A percentile compares a stretch with the other conserved stretches of the same genome.
phyloP scores from a whole-genome alignment of 805 yeast genomes.

The Ogataea methylovora region DNA sequence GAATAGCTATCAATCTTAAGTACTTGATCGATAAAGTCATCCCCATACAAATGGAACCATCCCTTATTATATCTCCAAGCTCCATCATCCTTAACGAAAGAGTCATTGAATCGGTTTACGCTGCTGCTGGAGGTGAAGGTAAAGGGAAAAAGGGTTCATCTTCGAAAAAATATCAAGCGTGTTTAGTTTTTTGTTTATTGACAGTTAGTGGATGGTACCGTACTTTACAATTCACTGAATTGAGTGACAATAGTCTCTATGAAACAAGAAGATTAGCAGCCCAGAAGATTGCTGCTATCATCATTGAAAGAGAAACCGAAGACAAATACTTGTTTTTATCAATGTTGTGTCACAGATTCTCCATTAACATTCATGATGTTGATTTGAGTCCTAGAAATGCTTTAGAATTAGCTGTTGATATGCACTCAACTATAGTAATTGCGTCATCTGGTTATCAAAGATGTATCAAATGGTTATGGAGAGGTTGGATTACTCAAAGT shows the following conservation, averaged over 20 bases:
- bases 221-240: constrained; percentile 47
- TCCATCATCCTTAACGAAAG: constrained; percentile 52
- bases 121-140: constrained; percentile 79
- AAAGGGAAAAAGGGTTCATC: constrained; percentile 46
- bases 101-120: constrained; percentile 52
- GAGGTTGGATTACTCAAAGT: constrained; percentile 86
- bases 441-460: constrained; percentile 79
- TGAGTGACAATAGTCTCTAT: constrained; percentile 62
- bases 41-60: constrained; percentile 52
- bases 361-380: constrained; percentile 52
- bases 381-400: constrained; percentile 67
- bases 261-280: constrained; percentile 59
- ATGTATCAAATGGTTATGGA: constrained; percentile 85
- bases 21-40: constrained; percentile 62
- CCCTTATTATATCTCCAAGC: constrained; percentile 43
- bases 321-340: constrained; percentile 62
- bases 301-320: constrained; percentile 57
- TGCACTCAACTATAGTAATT: constrained; percentile 71
- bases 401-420: constrained; percentile 78
- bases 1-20: constrained; percentile 70
- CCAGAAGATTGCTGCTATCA: constrained; percentile 58
- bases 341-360: constrained; percentile 70
- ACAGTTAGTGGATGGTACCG: constrained; percentile 78
- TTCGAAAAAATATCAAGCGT: constrained; percentile 56
- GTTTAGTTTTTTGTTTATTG: constrained; percentile 61